Conservation (phyloP, 2,329 filamentous ascomycete genomes). For the Penicillium freii region DNA sequence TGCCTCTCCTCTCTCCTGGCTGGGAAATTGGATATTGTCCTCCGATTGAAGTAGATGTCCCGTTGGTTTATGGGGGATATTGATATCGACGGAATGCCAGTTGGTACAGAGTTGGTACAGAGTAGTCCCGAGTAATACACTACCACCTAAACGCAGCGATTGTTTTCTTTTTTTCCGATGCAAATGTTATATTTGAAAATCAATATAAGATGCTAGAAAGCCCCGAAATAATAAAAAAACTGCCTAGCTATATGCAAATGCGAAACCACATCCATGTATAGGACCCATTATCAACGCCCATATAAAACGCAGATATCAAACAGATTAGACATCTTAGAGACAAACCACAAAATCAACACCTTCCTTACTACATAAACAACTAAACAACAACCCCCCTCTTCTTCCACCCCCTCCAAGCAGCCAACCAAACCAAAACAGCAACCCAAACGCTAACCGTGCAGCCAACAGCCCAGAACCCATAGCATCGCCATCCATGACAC, state of each 20-base stretch:
- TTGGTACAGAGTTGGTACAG: background rate
- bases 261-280: background rate
- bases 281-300: background rate
- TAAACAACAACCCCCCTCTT: slow-evolving; percentile 70
- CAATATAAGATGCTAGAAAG: background rate
- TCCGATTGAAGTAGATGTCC: background rate
- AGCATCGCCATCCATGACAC: slow-evolving; percentile 81
- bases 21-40: background rate
- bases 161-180: background rate
- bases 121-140: background rate
- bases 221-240: background rate
- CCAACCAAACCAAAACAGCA: slow-evolving; percentile 68
- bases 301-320: background rate
- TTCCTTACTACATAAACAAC: too few species aligned
- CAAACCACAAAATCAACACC: background rate
- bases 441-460: slow-evolving; percentile 69
- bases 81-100: too few species aligned
- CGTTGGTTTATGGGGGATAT: background rate
- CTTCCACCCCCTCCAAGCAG: slow-evolving; percentile 85
- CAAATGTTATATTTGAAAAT: background rate
- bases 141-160: background rate
- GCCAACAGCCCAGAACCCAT: slow-evolving; percentile 84
- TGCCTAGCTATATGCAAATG: background rate
- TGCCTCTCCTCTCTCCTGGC: background rate
- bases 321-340: background rate